phyloP scores from a whole-genome alignment of 176 grass and related monocot species.

The Pontederia paniculata region DNA sequence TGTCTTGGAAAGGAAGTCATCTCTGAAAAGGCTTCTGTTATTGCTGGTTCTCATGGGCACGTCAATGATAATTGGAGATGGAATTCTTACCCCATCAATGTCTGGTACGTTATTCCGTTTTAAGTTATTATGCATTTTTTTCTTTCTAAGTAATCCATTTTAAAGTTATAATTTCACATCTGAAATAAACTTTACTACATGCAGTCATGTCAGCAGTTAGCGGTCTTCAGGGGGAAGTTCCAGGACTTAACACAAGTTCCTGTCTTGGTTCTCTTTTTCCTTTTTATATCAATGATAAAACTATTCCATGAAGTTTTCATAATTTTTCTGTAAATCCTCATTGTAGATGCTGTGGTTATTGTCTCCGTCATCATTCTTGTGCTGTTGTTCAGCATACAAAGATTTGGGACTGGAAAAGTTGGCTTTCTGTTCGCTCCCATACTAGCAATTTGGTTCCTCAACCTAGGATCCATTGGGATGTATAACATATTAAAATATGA shows the following conservation, averaged over 20 bases:
- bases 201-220: conserved; percentile 95
- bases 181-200: conserved; percentile 12
- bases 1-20: conserved; percentile 53
- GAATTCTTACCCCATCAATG: conserved; percentile 98
- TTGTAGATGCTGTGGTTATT: conserved; percentile 84
- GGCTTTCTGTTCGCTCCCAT: conserved; percentile 92
- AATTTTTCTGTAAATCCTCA: conserved; percentile 11
- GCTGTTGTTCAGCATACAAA: conserved; percentile 88
- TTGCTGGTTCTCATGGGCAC: conserved; percentile 92
- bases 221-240: conserved; percentile 75
- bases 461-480: conserved; percentile 57
- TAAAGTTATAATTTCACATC: no score
- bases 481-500: conserved; percentile 87
- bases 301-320: not conserved
- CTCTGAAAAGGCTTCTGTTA: conserved; percentile 68
- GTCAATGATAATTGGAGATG: conserved; percentile 96
- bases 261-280: not conserved
- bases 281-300: no score
- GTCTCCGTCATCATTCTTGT: conserved; percentile 60
- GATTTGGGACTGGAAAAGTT: conserved; percentile 95
- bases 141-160: no score
- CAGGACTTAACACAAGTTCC: conserved; percentile 73
- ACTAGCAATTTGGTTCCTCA: conserved; percentile 84
- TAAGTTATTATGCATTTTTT: not conserved
- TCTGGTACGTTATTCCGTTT: conserved; percentile 41